Percentiles rank a stretch among this genome's conserved stretches.
Evolutionary conservation across 2,329 filamentous ascomycete genomes (phyloP).

Genomic region (Chrysosporium queenslandicum): DNA sequence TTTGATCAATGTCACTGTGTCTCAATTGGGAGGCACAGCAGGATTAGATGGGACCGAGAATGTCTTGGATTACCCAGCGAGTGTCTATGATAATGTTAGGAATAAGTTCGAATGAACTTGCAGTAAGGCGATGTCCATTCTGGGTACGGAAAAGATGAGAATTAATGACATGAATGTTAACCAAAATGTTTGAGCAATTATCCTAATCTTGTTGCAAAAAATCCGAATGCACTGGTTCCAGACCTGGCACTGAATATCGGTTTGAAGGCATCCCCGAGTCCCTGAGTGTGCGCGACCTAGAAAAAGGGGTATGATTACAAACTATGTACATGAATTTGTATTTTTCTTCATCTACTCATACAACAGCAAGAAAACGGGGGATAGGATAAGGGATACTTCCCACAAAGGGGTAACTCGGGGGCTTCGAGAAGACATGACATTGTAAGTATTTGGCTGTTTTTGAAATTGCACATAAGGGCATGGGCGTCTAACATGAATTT

Average conservation of each 20-base stretch:
- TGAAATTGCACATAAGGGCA: too few relatives aligned
- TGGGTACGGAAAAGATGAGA: not conserved
- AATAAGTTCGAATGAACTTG: conserved; percentile 9
- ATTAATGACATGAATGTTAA: not conserved
- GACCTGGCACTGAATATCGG: too few relatives aligned
- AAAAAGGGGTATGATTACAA: not conserved
- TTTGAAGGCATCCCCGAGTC: too few relatives aligned
- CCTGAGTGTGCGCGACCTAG: too few relatives aligned
- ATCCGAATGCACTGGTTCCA: too few relatives aligned
- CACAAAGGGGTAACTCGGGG: not conserved
- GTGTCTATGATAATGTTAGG: conserved; percentile 15
- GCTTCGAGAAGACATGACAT: not conserved
- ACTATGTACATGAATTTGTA: not conserved
- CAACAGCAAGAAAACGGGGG: not conserved
- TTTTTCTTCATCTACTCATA: not conserved
- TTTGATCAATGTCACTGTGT: conserved; percentile 13
- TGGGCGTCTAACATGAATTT: too few relatives aligned
- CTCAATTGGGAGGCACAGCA: conserved; percentile 11
- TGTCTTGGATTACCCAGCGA: conserved; percentile 12
- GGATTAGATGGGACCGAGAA: conserved; percentile 13
- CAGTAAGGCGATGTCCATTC: not conserved
- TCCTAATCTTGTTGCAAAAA: not conserved
- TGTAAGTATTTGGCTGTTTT: not conserved
- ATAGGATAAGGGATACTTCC: not conserved
- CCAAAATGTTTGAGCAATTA: not conserved